Evolutionary conservation across 352 stramenopile genomes (phyloP).

Genomic region (Aphanomyces euteiches): DNA sequence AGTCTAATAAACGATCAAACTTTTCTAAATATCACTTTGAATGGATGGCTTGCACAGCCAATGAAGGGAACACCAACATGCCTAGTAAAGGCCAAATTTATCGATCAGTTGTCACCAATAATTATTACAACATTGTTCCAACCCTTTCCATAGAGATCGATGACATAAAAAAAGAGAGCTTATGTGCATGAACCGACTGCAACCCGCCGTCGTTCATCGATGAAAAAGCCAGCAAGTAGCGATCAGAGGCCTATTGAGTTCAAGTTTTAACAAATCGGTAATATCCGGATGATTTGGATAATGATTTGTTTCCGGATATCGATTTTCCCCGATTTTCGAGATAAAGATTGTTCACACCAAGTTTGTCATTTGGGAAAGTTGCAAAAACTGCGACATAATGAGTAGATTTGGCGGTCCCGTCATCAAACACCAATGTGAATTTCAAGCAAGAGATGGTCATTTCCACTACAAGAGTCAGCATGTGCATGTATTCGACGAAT

Average conservation of each 20-base stretch:
- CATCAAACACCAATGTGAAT: background rate
- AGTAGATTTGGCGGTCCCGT: background rate
- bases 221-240: background rate
- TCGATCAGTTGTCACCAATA: conserved; percentile 3
- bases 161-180: background rate
- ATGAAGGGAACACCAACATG: background rate
- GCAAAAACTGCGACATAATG: background rate
- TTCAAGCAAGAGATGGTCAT: background rate
- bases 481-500: background rate
- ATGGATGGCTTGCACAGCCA: background rate
- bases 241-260: too few species aligned
- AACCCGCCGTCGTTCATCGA: background rate
- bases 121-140: background rate
- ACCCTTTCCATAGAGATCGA: background rate
- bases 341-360: background rate
- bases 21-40: background rate
- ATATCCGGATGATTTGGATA: too few species aligned
- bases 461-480: background rate
- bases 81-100: background rate
- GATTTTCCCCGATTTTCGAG: background rate
- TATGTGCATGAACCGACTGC: background rate
- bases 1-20: too few species aligned
- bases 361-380: background rate
- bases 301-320: too few species aligned
- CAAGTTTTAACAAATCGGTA: too few species aligned